phyloP scores from a whole-genome alignment of 495 filamentous ascomycete genomes.

The Podospora pseudocomata region DNA sequence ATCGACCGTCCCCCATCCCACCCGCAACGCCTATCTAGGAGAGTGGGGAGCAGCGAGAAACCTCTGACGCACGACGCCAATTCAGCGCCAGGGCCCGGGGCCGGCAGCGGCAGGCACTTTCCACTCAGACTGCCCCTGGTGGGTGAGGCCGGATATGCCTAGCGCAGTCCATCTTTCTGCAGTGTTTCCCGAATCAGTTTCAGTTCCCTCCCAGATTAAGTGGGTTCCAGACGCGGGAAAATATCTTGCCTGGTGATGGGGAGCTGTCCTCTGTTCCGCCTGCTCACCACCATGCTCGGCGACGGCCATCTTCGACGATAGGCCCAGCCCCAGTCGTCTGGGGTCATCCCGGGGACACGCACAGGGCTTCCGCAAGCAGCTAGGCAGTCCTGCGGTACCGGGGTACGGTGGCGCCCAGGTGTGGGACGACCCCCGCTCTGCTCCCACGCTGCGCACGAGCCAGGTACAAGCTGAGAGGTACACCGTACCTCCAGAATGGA shows the following conservation, averaged over 20 bases:
- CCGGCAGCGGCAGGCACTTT: conserved; percentile 10
- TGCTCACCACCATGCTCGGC: not conserved
- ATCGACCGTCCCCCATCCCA: not conserved
- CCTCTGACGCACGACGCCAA: conserved; percentile 2
- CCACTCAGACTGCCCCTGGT: not conserved
- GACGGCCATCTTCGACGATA: not conserved
- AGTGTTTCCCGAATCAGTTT: conserved; percentile 6
- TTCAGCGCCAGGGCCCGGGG: conserved; percentile 1
- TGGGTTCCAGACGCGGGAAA: conserved; percentile 6
- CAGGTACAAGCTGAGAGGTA: not conserved
- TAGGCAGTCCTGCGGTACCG: conserved; percentile 11
- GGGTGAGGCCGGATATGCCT: conserved; percentile 8
- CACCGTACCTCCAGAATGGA: not conserved
- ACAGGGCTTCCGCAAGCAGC: conserved; percentile 11
- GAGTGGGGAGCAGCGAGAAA: not conserved
- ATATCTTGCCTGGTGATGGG: not conserved
- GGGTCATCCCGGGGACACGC: conserved; percentile 7
- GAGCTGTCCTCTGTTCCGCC: not conserved
- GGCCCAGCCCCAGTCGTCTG: conserved; percentile 5
- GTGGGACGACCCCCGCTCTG: conserved; percentile 19
- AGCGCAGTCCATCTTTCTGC: conserved; percentile 2
- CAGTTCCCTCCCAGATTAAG: not conserved
- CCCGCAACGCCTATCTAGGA: conserved; percentile 2
- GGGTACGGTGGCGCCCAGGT: conserved; percentile 12
- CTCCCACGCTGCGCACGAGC: conserved; percentile 1